Percentiles rank a stretch among this genome's conserved stretches.
phyloP scores from a whole-genome alignment of 805 yeast species.

The Spathaspora passalidarum region DNA sequence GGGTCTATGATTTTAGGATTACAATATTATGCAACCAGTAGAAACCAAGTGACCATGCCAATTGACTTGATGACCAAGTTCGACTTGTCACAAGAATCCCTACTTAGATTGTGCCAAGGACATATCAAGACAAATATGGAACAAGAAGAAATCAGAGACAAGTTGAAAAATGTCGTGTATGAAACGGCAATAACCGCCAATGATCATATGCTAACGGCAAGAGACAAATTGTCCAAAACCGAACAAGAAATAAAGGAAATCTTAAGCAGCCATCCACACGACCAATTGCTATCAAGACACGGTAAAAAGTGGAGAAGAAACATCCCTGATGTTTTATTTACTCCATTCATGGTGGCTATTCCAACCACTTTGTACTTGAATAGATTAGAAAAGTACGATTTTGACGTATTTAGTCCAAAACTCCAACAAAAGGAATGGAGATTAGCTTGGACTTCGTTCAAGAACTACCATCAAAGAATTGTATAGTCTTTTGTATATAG shows the following conservation, averaged over 20 bases:
- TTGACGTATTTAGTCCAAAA: constrained; percentile 51
- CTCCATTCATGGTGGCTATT: constrained; percentile 65
- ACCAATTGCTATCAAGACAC: constrained; percentile 22
- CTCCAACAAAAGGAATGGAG: constrained; percentile 59
- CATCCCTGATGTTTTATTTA: constrained; percentile 60
- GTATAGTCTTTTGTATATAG: constrained; percentile 22
- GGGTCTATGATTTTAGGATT: constrained; percentile 62
- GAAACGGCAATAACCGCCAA: constrained; percentile 74
- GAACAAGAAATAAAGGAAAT: constrained; percentile 32
- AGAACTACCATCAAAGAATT: constrained; percentile 39
- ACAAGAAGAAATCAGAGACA: constrained; percentile 24
- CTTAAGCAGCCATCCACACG: constrained; percentile 20
- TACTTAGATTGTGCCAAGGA: constrained; percentile 48
- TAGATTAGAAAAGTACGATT: constrained; percentile 58
- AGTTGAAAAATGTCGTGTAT: constrained; percentile 57
- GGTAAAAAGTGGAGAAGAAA: constrained; percentile 40
- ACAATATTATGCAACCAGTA: constrained; percentile 50
- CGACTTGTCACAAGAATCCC: constrained; percentile 60
- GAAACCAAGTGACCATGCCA: constrained; percentile 59
- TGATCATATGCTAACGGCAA: constrained; percentile 73
- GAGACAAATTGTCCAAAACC: constrained; percentile 46
- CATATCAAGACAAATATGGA: constrained; percentile 28
- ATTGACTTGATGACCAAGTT: constrained; percentile 52
- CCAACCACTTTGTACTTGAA: constrained; percentile 65
- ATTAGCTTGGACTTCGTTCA: constrained; percentile 58